Evolutionary conservation across 139 green algal genomes (phyloP), one percentile per base, ranked within the genome.

Genomic region (Picochlorum costavermella): DNA sequence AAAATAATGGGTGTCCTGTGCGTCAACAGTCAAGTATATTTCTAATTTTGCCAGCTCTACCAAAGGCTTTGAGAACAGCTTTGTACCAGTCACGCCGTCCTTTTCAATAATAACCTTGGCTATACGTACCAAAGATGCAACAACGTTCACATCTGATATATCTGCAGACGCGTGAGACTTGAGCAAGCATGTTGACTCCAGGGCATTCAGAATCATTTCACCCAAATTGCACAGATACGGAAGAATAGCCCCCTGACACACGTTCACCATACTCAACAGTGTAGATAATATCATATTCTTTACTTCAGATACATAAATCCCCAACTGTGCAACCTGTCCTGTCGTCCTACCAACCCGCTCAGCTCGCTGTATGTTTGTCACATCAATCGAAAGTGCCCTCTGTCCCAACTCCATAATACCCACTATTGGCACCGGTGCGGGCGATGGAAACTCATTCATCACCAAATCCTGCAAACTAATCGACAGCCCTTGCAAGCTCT

Each of bases 301-400:
- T 23, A 53, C 17, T 23, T 28, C n/a, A 23, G 46, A 53, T 53
- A 53, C n/a, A 6, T 10, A 12, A 1, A 53, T 23, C 9, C 46
- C 46, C 16, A 53, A 23, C 5, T 53, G 46, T 6, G 46, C 46
- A 20, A 53, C 46, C 46, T 53, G 46, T 8, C 46, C 46, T 53
- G 46, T 20, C 17, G 46, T 53, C n/a, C 46, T 53, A 23, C 46
- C 46, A 53, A 53, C n/a, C n/a, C n/a, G 16, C n/a, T 53, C 46
- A 53, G 20, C n/a, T 23, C n/a, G 17, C n/a, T 11, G 16, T 2
- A 53, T 28, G 16, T 23, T 53, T 20, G 46, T 53, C 16, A 53
- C n/a, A 53, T 53, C 46, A 11, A 53, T 11, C 3, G 46, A 53
- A 3, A 53, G 46, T 9, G 46, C 46, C 46, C 46, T 20, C 5